Evolutionary conservation across 23 red algal species (phyloP), one percentile per base, ranked within the genome.

Genomic region (Gracilaria caudata): DNA sequence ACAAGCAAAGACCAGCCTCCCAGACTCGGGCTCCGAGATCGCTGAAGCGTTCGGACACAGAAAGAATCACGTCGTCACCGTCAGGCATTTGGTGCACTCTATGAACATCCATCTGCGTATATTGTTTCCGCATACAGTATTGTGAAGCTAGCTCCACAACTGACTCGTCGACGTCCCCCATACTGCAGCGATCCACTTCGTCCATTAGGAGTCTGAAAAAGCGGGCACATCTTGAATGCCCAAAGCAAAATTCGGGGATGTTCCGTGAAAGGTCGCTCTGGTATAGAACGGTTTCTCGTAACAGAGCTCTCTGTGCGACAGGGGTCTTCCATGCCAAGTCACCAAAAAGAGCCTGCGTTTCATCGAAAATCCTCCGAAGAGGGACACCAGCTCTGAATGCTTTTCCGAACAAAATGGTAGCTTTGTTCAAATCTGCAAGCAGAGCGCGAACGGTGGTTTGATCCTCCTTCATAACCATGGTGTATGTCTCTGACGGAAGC

Each of bases 151-250:
- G 24, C 36, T 73, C 46, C 7, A 61, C 63, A 24, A 86, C n/a
- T 4, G 64, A 40, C 44, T 86, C 82, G 29, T 86, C 66, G 23
- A 70, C 63, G 17, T 74, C 65, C 7, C 47, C 82, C 46, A 25
- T 58, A 66, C 63, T 64, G 44, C 64, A 72, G 0, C 51, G 63
- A 73, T 86, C 82, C 24, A 86, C 49, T 75, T 86, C 82, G 29
- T 86, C 64, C 68, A 86, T 73, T 11, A 86, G 66, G 14, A 86
- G 45, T 59, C 64, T 73, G 41, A 76, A 32, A 59, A 86, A 86
- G 2, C 68, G 57, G 21, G 82, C 82, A 55, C 63, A 73, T 72
- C 82, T 60, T 73, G 64, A 40, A 17, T 56, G 36, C 8, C 82
- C 82, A 47, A 86, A 86, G 21, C 40, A 51, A 30, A 86, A 86